Percentiles rank a stretch among this genome's conserved stretches.
phyloP scores from a whole-genome alignment of 2,329 filamentous ascomycete genomes.

The Pezicula neosporulosa region DNA sequence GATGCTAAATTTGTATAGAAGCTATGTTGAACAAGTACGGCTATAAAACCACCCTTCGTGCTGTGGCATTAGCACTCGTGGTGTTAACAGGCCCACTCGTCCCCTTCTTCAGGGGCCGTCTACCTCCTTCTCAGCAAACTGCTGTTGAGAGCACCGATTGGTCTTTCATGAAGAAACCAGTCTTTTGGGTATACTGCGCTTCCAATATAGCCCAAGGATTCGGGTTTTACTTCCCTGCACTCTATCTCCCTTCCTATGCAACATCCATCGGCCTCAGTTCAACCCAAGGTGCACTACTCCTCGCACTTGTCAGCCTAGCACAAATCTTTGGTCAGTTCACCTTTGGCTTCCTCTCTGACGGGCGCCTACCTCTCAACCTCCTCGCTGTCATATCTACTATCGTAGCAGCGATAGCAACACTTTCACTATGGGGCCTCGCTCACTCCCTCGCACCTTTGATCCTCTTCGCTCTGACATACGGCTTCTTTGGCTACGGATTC shows the following conservation, averaged over 20 bases:
- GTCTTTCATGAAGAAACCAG: constrained; percentile 38
- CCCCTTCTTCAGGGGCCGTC: constrained; percentile 51
- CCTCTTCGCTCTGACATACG: constrained; percentile 47
- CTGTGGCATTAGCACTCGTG: constrained; percentile 49
- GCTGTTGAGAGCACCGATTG: constrained; percentile 36
- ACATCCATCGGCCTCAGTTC: not conserved
- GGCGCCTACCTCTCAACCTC: constrained; percentile 33
- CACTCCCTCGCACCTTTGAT: constrained; percentile 40
- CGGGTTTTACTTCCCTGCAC: constrained; percentile 46
- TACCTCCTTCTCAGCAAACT: constrained; percentile 34
- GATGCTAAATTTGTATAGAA: constrained; percentile 18
- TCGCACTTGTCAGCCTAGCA: constrained; percentile 46
- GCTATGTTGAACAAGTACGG: constrained; percentile 47
- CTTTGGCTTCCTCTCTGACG: constrained; percentile 48
- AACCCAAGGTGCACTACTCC: constrained; percentile 29
- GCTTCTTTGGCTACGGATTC: constrained; percentile 52
- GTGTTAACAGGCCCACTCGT: constrained; percentile 51
- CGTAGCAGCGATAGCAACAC: constrained; percentile 41
- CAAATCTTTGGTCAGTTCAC: constrained; percentile 46
- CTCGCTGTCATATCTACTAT: constrained; percentile 40
- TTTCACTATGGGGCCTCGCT: constrained; percentile 50
- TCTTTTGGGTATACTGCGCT: constrained; percentile 44
- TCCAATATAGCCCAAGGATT: constrained; percentile 44
- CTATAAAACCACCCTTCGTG: constrained; percentile 49
- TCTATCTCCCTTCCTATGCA: constrained; percentile 31